phyloP scores from a whole-genome alignment of 495 filamentous ascomycete species.

The Chaetomidium leptoderma region DNA sequence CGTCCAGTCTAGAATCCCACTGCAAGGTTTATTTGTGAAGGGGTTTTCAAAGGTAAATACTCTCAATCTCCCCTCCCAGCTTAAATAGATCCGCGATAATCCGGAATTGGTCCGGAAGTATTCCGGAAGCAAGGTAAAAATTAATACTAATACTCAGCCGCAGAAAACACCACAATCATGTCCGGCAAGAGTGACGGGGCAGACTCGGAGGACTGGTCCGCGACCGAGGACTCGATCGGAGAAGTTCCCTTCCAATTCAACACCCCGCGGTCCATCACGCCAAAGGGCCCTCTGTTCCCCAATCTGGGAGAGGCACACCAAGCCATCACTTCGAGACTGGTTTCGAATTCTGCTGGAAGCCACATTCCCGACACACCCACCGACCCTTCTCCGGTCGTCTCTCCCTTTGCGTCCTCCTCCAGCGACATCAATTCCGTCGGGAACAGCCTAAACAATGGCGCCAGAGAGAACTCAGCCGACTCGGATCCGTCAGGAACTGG shows the following conservation, averaged over 20 bases:
- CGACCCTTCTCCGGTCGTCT: not conserved
- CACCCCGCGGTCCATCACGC: constrained; percentile 16
- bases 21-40: not conserved
- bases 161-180: constrained; percentile 4
- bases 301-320: constrained; percentile 27
- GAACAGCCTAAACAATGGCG: not conserved
- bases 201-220: not conserved
- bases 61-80: not conserved
- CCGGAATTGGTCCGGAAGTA: not conserved
- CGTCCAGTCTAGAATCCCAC: not conserved
- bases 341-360: constrained; percentile 9
- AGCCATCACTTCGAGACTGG: constrained; percentile 26
- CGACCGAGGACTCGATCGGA: constrained; percentile 5
- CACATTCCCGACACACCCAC: not conserved
- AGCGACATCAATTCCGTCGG: not conserved
- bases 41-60: not conserved
- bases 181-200: constrained; percentile 11
- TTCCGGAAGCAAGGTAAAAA: not conserved
- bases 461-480: not conserved
- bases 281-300: constrained; percentile 22
- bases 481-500: constrained; percentile 19
- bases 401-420: not conserved
- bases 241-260: not conserved
- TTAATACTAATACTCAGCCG: not conserved
- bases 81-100: not conserved